A percentile compares a stretch with the other conserved stretches of the same genome.
These are phyloP conservation scores for Sporothrix euskadiensis DNA, from an alignment of 2,329 filamentous ascomycete genomes.

Conservation along the genomic window DNA sequence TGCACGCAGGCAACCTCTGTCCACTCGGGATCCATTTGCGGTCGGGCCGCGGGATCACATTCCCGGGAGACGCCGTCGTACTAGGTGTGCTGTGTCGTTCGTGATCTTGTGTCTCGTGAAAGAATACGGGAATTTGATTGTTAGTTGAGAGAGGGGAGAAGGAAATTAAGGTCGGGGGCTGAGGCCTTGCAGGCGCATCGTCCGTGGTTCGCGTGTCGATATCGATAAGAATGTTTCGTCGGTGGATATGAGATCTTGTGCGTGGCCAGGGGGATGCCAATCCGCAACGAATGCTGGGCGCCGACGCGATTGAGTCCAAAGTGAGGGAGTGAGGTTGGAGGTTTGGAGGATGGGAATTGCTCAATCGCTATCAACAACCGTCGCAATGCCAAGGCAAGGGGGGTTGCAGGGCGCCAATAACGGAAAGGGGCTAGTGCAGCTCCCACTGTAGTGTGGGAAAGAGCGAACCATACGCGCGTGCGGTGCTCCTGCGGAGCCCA, in stretches of 20 bases:
- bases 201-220: neutral
- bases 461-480: slow-evolving; percentile 5
- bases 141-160: neutral
- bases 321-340: neutral
- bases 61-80: slow-evolving; percentile 20
- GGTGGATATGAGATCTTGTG: neutral
- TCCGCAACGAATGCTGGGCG: slow-evolving; percentile 4
- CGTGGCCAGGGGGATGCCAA: neutral
- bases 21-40: slow-evolving; percentile 35
- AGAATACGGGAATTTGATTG: neutral
- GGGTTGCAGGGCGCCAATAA: neutral
- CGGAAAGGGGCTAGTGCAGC: slow-evolving; percentile 22
- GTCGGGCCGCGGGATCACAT: slow-evolving; percentile 28
- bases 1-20: slow-evolving; percentile 69
- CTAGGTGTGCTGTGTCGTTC: neutral
- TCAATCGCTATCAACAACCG: slow-evolving; percentile 19
- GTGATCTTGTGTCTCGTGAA: neutral
- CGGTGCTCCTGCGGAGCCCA: slow-evolving; percentile 7
- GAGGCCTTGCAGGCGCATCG: neutral
- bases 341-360: neutral
- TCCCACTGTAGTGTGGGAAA: neutral
- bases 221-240: neutral
- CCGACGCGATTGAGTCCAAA: neutral
- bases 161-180: neutral
- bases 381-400: slow-evolving; percentile 20